Evolutionary conservation across 495 filamentous ascomycete species (phyloP), one percentile per base, ranked within the genome.

Genomic region (Talaromyces wortmannii): DNA sequence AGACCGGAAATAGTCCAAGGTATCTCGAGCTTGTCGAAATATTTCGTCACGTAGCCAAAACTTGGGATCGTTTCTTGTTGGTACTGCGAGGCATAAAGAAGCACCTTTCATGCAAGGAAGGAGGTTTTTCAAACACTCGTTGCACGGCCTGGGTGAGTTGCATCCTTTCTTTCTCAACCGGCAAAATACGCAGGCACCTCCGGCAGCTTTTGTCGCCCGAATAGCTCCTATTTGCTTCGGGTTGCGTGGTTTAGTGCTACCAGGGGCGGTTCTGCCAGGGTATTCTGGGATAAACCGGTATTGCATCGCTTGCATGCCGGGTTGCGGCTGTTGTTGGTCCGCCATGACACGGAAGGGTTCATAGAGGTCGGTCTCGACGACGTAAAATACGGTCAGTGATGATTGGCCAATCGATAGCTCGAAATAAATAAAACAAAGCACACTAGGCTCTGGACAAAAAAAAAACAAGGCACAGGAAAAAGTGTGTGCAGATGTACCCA

Each of bases 161-260:
- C 68, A 71, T 46, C 52, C 61, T 46, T 69, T 69, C 60, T 65
- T 71, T 11, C 52, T 59, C 16, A 54, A 56, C 11, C 62, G 56
- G 31, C 68, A 71, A 15, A 55, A 60, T 5, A 59, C 3, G 55
- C 68, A 71, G 8, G 67, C 56, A 12, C 67, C 67, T 0, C 67
- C 67, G 17, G 46, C 47, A 12, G 50, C 33, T 50, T 55, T 69
- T 42, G 68, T 31, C 10, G 54, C 31, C 7, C 56, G 55, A 16
- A 29, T 56, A 17, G 57, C 58, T 30, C 10, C 7, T 15, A 16
- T 4, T 53, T 45, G 42, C 44, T 58, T 52, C 45, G 55, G 36
- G 16, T 17, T 31, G 15, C 15, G n/a, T 16, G n/a, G 40, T 48
- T 44, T 69, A 23, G 23, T 23, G 23, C 23, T 23, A 23, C 4